Evolutionary conservation across 768 basidiomycete genomes (phyloP), one percentile per base, ranked within the genome.

Genomic region (Rhodosporidiobolus odoratus): DNA sequence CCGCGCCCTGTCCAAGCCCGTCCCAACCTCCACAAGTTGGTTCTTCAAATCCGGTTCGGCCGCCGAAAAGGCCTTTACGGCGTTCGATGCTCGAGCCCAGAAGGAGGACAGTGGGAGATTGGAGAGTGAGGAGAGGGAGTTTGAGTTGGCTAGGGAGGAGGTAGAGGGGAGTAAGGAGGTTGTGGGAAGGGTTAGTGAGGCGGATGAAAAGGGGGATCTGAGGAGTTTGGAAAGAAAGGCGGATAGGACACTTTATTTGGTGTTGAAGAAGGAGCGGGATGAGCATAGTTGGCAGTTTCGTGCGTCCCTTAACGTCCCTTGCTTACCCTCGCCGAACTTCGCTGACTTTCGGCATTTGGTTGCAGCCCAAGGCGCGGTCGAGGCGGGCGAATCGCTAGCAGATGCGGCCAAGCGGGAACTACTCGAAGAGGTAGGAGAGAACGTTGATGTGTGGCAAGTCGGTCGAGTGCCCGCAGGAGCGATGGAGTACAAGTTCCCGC

Each of bases 391-490:
- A 66, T 68, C 37, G n/a, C 65, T 76, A 32, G 50, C 75, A 1
- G 67, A 92, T 89, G 88, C 91, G 47, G 91, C 92, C 7, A 83
- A 86, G 62, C 83, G 88, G 58, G 85, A 88, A 69, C 83, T 97
- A 30, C 80, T 82, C 58, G 84, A 85, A 4, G 85, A 89, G 77
- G 90, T 89, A 72, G 93, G 93, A 16, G 81, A 84, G 52, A 81
- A 86, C 61, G 91, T 98, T 89, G 93, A 98, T 77, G 87, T 87
- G 19, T 98, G 95, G 94, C 82, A 94, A 71, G 91, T 95, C n/a
- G 86, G 91, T 61, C 86, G 88, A 62, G 89, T 89, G 65, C 95
- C 95, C 5, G 86, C 95, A 74, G 92, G 92, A 7, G 84, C 90
- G 62, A 85, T 86, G 79, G 85, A 87, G 77, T 85, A 85, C 71